Conservation (phyloP, 306 rosid genomes). For the Abrus precatorius region DNA sequence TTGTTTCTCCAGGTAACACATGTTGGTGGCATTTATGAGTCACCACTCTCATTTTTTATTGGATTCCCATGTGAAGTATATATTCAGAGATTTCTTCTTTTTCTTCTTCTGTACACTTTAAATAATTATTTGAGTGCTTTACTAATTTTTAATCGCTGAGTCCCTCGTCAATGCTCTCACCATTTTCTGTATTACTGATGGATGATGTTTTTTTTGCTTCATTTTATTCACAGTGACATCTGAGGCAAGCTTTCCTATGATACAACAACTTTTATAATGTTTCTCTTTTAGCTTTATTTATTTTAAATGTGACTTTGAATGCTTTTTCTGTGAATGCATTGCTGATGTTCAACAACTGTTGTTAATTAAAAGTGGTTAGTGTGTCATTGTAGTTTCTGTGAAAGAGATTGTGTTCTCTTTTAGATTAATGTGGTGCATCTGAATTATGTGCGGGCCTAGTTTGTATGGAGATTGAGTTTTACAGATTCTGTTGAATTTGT, state of each 20-base stretch:
- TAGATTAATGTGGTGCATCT: slow-evolving; percentile 8
- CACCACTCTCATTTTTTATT: background rate
- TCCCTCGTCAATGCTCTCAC: background rate
- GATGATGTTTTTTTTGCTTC: slow-evolving; percentile 13
- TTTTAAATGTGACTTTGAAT: background rate
- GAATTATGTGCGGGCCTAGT: background rate
- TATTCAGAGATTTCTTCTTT: background rate
- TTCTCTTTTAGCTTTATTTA: background rate
- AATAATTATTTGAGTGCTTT: background rate
- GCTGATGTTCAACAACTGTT: background rate
- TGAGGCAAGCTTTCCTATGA: slow-evolving; percentile 12
- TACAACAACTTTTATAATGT: background rate
- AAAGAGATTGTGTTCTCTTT: background rate
- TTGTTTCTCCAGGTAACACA: slow-evolving; percentile 5
- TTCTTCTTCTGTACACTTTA: background rate
- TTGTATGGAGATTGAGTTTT: slow-evolving; percentile 8
- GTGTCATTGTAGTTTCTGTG: background rate
- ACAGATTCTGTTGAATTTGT: slow-evolving; percentile 13
- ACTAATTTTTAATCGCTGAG: background rate
- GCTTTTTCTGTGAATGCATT: background rate
- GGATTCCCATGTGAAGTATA: background rate
- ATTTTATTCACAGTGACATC: slow-evolving; percentile 37
- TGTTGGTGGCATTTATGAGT: background rate
- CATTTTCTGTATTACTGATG: background rate
- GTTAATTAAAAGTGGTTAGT: background rate